A percentile compares a stretch with the other conserved stretches of the same genome.
Evolutionary conservation across 352 stramenopile genomes (phyloP).

Genomic region (Pythium insidiosum): DNA sequence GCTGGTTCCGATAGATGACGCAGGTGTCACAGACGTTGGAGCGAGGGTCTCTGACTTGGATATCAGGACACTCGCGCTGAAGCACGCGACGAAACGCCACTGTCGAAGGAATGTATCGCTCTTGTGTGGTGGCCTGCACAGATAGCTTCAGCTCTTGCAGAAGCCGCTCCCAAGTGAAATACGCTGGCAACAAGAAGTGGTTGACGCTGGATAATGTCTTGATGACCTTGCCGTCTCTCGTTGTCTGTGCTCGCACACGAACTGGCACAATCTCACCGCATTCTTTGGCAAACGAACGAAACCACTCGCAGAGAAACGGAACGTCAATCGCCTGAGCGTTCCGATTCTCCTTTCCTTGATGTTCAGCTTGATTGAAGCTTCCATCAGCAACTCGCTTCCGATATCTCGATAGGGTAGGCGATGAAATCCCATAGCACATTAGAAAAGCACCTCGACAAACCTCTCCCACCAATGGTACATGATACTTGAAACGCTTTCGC

Average conservation of each 20-base stretch:
- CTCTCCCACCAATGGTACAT: too few species aligned
- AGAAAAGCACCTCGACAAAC: too few species aligned
- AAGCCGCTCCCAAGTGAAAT: conserved; percentile 1
- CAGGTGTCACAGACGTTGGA: background rate
- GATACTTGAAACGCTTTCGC: too few species aligned
- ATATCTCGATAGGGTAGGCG: too few species aligned
- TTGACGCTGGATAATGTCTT: background rate
- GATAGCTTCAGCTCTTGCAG: background rate
- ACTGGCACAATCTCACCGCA: background rate
- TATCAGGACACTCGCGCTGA: background rate
- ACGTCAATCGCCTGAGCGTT: background rate
- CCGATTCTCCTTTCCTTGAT: too few species aligned
- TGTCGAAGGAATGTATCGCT: background rate
- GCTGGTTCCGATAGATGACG: background rate
- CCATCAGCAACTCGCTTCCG: too few species aligned
- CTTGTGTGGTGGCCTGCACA: background rate
- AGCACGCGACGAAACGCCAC: background rate
- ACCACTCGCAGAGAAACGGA: background rate
- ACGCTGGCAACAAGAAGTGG: background rate
- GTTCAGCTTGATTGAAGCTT: too few species aligned
- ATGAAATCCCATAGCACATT: too few species aligned
- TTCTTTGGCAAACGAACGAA: background rate
- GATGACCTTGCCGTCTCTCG: background rate
- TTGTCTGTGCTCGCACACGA: background rate
- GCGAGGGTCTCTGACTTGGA: background rate